Base-by-base conservation (phyloP, 2,329 filamentous ascomycete species). In the Paracoccidioides lutzii region DNA sequence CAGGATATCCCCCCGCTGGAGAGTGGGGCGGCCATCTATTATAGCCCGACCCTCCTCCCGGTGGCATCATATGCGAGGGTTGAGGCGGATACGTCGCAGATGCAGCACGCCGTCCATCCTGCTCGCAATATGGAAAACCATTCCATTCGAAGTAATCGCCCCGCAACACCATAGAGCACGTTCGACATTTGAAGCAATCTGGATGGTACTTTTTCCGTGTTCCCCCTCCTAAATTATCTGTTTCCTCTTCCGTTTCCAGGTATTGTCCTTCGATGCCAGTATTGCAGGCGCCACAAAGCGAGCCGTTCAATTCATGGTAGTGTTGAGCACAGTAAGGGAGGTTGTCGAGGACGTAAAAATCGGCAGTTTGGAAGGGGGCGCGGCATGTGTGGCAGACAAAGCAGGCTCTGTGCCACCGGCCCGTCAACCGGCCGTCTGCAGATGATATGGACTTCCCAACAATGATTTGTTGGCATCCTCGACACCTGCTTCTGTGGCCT, bases 241-340 rank as follows among this genome's bases (percentile, higher is more conserved):
- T 56, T 14, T 38, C 33, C 15, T 56, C 57, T n/a, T 72, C 87
- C 35, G 93, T 94, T 68, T 95, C 90, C 41, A 96, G 77, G 64
- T 95, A 98, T 62, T 90, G 85, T 0, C 93, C 93, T 70, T 98
- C 93, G 62, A 98, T 97, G 12, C 93, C 93, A 9, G 77, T 76
- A 60, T 87, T 80, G 69, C 93, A 98, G 35, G 79, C 79, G 14
- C 81, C 80, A 68, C 93, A 98, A 1, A 96, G 74, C 49, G 88
- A 95, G 52, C 86, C 85, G 64, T 97, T 97, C 38, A 93, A 79
- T 68, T 87, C 81, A 73, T 98, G 93, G 68, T 97, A 98, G 71
- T 97, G 90, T 52, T 84, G 83, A 62, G 89, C 85, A 71, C 93
- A 97, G 72, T 91, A 96, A 0, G 93, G 93, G 57, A 82, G 79